Conservation (phyloP, 2,329 filamentous ascomycete species). For the Ophiognomonia clavigignenti-juglandacearum region DNA sequence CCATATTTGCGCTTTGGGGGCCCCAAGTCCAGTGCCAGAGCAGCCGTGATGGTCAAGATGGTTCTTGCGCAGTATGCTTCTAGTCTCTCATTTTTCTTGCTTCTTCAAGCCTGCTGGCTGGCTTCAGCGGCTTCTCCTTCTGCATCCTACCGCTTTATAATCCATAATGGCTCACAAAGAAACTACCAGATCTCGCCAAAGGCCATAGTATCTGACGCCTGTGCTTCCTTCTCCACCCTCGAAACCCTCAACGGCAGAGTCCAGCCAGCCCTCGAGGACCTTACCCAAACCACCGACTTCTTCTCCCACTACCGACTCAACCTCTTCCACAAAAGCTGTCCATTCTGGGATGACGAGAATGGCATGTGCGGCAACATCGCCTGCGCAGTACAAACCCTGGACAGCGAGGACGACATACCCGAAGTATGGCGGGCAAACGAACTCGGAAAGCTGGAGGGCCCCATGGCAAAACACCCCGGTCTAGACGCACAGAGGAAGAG, state of each 20-base stretch:
- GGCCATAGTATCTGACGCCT: slow-evolving; percentile 88
- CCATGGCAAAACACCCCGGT: slow-evolving; percentile 82
- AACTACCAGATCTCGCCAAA: slow-evolving; percentile 72
- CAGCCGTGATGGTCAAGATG: slow-evolving; percentile 33
- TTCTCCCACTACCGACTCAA: slow-evolving; percentile 97
- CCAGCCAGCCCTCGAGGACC: slow-evolving; percentile 70
- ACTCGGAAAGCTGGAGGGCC: slow-evolving; percentile 86
- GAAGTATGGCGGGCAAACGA: slow-evolving; percentile 87
- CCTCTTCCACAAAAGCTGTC: slow-evolving; percentile 88
- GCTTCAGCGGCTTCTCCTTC: slow-evolving; percentile 18
- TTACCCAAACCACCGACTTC: slow-evolving; percentile 89
- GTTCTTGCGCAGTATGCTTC: slow-evolving; percentile 46
- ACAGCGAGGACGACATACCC: slow-evolving; percentile 92
- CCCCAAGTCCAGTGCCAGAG: slow-evolving; percentile 40
- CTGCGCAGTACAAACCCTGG: slow-evolving; percentile 90
- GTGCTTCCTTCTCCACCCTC: slow-evolving; percentile 87
- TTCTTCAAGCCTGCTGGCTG: slow-evolving; percentile 18
- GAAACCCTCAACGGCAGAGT: slow-evolving; percentile 76
- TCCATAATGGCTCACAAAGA: slow-evolving; percentile 33
- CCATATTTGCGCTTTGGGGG: slow-evolving; percentile 51
- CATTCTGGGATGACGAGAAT: slow-evolving; percentile 91
- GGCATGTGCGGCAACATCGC: slow-evolving; percentile 97
- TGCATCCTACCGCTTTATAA: slow-evolving; percentile 18
- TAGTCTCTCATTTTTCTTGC: slow-evolving; percentile 17
- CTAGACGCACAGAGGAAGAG: slow-evolving; percentile 67